Conservation (phyloP, 352 stramenopile genomes). For the Aphanomyces euteiches region DNA sequence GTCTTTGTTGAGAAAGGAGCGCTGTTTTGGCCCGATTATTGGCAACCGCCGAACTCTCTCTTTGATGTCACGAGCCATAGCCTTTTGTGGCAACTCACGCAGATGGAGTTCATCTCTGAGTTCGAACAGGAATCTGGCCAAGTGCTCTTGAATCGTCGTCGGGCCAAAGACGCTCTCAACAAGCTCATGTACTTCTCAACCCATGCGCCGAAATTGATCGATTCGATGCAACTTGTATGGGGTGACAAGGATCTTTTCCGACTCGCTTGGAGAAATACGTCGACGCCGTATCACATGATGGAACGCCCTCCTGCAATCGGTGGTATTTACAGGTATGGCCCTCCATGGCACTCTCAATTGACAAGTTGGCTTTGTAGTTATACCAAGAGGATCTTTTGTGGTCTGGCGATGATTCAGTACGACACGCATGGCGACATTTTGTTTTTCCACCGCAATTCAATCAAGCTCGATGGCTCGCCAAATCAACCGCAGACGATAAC, state of each 20-base stretch:
- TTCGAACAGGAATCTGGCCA: slow-evolving; percentile 86
- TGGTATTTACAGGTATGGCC: slow-evolving; percentile 54
- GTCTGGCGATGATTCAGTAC: slow-evolving; percentile 83
- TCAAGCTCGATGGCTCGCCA: slow-evolving; percentile 71
- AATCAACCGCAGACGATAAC: slow-evolving; percentile 75
- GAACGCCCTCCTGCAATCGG: slow-evolving; percentile 62
- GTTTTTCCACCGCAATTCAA: slow-evolving; percentile 84
- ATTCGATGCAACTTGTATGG: slow-evolving; percentile 77
- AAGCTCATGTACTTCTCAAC: slow-evolving; percentile 86
- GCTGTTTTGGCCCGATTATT: slow-evolving; percentile 85
- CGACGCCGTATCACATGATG: slow-evolving; percentile 76
- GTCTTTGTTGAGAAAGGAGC: slow-evolving; percentile 70
- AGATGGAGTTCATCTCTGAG: slow-evolving; percentile 68
- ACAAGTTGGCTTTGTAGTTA: neutral
- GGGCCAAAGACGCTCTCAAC: slow-evolving; percentile 67
- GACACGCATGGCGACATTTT: slow-evolving; percentile 77
- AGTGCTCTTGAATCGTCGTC: slow-evolving; percentile 76
- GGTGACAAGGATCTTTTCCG: slow-evolving; percentile 86
- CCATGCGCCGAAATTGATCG: slow-evolving; percentile 45
- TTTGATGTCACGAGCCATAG: slow-evolving; percentile 74
- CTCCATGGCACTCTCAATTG: neutral
- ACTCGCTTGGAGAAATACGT: slow-evolving; percentile 73
- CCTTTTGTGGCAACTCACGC: slow-evolving; percentile 72
- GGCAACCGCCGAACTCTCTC: slow-evolving; percentile 74
- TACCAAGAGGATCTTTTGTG: slow-evolving; percentile 76